Percentiles rank a stretch among this genome's conserved stretches.
Evolutionary conservation across 306 rosid genomes (phyloP).

Genomic region (Glycine latifolia): DNA sequence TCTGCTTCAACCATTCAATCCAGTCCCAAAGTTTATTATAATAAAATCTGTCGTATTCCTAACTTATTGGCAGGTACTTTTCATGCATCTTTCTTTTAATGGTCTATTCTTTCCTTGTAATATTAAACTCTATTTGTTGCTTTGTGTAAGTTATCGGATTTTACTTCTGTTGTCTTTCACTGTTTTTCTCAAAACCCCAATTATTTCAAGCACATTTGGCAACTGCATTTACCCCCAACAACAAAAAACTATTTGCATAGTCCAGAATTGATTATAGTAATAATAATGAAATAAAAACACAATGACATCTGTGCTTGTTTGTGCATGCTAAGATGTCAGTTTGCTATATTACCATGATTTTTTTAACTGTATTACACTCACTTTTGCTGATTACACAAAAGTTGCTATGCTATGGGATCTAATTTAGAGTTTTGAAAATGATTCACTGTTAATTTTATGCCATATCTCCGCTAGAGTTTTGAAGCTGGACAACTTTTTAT

Average conservation of each 20-base stretch:
- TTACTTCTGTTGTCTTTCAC: background rate
- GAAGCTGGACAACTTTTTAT: slow-evolving; percentile 36
- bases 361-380: background rate
- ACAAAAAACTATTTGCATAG: background rate
- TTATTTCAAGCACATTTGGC: background rate
- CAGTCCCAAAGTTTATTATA: slow-evolving; percentile 88
- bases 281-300: background rate
- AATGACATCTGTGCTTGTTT: background rate
- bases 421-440: slow-evolving; percentile 28
- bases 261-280: background rate
- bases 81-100: background rate
- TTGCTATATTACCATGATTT: background rate
- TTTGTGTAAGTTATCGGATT: background rate
- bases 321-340: slow-evolving; percentile 10
- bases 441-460: slow-evolving; percentile 1
- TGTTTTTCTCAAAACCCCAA: background rate
- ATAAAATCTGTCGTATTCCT: slow-evolving; percentile 91
- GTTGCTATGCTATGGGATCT: slow-evolving; percentile 17
- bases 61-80: slow-evolving; percentile 93
- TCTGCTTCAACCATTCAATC: slow-evolving; percentile 91
- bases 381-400: background rate
- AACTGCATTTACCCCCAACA: background rate
- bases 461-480: slow-evolving; percentile 9
- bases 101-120: background rate
- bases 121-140: slow-evolving; percentile 16